These are phyloP conservation scores for Cladosporium sphaerospermum DNA, from an alignment of 2,329 filamentous ascomycete species.

Conservation along the genomic window DNA sequence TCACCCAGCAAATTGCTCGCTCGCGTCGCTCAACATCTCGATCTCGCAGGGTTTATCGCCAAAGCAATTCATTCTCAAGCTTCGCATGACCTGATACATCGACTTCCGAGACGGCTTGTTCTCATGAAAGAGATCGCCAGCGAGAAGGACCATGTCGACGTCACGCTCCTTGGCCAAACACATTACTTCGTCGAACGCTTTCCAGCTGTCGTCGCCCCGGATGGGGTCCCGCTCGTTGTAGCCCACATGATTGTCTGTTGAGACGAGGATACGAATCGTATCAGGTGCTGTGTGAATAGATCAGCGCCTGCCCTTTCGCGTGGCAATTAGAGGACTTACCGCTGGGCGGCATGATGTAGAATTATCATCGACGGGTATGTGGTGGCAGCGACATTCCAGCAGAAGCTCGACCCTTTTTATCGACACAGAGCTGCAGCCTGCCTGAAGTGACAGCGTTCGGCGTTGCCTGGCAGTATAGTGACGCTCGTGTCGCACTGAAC, in stretches of 20 bases:
- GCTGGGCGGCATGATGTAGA: neutral
- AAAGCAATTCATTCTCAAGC: conserved; percentile 84
- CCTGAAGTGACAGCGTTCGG: neutral
- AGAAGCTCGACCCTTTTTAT: neutral
- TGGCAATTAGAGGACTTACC: neutral
- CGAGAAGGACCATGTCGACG: conserved; percentile 96
- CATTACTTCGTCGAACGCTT: conserved; percentile 93
- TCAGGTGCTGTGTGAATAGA: conserved; percentile 40
- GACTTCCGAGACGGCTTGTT: conserved; percentile 95
- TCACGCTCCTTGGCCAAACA: conserved; percentile 77
- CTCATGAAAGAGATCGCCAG: conserved; percentile 93
- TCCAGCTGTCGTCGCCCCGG: conserved; percentile 96
- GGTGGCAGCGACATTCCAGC: neutral
- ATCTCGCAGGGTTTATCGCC: conserved; percentile 94
- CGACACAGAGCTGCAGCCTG: neutral
- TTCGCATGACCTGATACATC: conserved; percentile 96
- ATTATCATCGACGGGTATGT: neutral
- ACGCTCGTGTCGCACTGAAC: neutral
- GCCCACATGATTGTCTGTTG: conserved; percentile 96
- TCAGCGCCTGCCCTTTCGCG: neutral
- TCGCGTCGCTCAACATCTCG: conserved; percentile 88
- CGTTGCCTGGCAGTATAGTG: neutral
- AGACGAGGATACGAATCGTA: conserved; percentile 87
- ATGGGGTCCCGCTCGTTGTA: conserved; percentile 90
- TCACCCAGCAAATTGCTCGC: conserved; percentile 65